Base-by-base conservation (phyloP, 805 yeast species). In the Scheffersomyces ergatensis region DNA sequence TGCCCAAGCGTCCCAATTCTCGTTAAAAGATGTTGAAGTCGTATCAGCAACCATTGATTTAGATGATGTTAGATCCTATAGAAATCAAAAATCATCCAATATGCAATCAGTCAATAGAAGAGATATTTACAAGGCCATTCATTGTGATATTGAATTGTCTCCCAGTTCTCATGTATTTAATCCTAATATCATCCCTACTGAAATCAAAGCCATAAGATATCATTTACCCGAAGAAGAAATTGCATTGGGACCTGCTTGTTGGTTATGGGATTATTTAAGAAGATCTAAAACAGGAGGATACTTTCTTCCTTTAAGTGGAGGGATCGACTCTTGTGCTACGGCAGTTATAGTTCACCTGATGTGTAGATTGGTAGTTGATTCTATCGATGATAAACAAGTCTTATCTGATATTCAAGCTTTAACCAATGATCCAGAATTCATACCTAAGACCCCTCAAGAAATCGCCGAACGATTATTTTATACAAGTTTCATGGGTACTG, bases 191-290 rank as follows among this genome's bases (percentile, higher is more conserved):
- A 61, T 55, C 9, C 96, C 97, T 15, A 65, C 93, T 0, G 55
- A 56, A 16, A 54, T 76, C 1, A 58, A 63, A 17, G 70, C 67
- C 4, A 72, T 84, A 33, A 74, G 72, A 29, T 84, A 85, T 53
- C 95, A 86, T 62, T 56, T 70, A 2, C 97, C 99, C 2, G 96
- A 90, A 55, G 97, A 93, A 64, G 99, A 93, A 63, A 92, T 93
- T 49, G 97, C 98, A 0, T 70, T 87, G 33, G 99, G 99, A 0
- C 99, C 99, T 0, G 99, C 99, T 0, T 93, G 99, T 62, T 93
- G 99, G 99, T 64, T 93, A 48, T 93, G 99, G 99, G 99, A 93
- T 62, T 93, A 93, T 57, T 73, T 93, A 43, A 78, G 99, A 60
- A 77, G 99, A 48, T 88, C 95, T 51, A 80, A 79, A 49, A 86